These are phyloP conservation scores for Anisodus tanguticus DNA, from an alignment of 257 asterid species.

Conservation along the genomic window DNA sequence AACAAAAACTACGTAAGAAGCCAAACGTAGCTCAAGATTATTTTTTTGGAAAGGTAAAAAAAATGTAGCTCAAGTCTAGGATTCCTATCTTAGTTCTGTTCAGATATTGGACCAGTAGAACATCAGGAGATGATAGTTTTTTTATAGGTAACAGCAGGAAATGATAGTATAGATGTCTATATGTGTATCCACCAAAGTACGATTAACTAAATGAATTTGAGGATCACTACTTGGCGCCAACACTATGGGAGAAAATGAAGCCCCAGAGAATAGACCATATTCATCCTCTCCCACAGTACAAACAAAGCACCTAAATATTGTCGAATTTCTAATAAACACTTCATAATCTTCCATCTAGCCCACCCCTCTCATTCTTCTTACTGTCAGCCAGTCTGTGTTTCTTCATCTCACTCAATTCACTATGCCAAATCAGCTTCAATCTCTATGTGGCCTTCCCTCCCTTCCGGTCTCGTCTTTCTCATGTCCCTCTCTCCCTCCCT, in stretches of 20 bases:
- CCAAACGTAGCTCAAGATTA: too few species aligned
- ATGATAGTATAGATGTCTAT: background rate
- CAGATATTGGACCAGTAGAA: background rate
- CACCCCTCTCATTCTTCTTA: background rate
- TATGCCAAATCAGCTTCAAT: background rate
- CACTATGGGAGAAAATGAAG: background rate
- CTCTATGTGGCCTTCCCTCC: background rate
- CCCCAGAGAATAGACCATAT: background rate
- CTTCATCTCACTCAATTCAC: background rate
- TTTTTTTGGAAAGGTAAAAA: too few species aligned
- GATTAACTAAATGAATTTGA: background rate
- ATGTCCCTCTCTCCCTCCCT: background rate
- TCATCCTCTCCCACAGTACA: background rate
- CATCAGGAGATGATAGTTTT: background rate
- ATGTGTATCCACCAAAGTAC: background rate
- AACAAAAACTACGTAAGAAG: background rate
- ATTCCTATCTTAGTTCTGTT: background rate
- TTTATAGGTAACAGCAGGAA: constrained; percentile 7
- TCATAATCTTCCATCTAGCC: background rate
- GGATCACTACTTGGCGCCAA: background rate
- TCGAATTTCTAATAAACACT: background rate
- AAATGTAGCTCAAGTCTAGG: background rate
- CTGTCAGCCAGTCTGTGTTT: background rate
- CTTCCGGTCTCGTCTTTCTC: constrained; percentile 11
- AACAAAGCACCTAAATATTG: background rate